phyloP scores from a whole-genome alignment of 345 rosid species.

The Ceriops tagal region DNA sequence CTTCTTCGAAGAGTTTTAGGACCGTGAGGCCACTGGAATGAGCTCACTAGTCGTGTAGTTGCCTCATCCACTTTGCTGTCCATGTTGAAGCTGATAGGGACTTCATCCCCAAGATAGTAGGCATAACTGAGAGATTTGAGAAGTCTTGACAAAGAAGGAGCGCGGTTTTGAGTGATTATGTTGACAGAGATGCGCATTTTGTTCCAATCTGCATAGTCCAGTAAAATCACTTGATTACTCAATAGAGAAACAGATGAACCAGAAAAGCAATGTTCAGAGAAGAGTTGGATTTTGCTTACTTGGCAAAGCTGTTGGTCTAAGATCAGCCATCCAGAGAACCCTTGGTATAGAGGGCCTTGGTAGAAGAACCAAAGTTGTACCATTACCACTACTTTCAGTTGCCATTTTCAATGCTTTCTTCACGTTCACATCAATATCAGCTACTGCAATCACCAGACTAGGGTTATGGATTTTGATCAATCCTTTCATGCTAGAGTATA shows the following conservation, averaged over 20 bases:
- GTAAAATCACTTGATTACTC: neutral
- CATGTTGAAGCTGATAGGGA: slow-evolving; percentile 88
- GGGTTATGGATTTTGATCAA: slow-evolving; percentile 88
- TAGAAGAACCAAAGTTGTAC: slow-evolving; percentile 53
- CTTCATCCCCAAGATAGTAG: slow-evolving; percentile 75
- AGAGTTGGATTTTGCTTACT: slow-evolving; percentile 46
- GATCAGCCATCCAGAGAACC: slow-evolving; percentile 98
- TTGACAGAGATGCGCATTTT: slow-evolving; percentile 79
- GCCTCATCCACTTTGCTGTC: slow-evolving; percentile 92
- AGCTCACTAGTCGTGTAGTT: slow-evolving; percentile 62
- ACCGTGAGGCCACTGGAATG: slow-evolving; percentile 93
- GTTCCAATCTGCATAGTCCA: slow-evolving; percentile 75
- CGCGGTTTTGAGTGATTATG: slow-evolving; percentile 89
- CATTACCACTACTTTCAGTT: slow-evolving; percentile 47
- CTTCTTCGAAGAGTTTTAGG: slow-evolving; percentile 81
- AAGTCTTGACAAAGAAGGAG: slow-evolving; percentile 59
- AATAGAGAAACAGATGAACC: neutral
- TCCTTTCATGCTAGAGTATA: slow-evolving; percentile 91
- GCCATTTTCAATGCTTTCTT: slow-evolving; percentile 96
- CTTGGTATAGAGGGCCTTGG: slow-evolving; percentile 72
- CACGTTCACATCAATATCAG: slow-evolving; percentile 64
- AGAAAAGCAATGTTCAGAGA: neutral
- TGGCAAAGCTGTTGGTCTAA: slow-evolving; percentile 87
- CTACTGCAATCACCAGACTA: slow-evolving; percentile 76
- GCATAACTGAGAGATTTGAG: slow-evolving; percentile 74